Base-by-base conservation (phyloP, 1,284 basidiomycete species). In the Apiotrichum domesticum region DNA sequence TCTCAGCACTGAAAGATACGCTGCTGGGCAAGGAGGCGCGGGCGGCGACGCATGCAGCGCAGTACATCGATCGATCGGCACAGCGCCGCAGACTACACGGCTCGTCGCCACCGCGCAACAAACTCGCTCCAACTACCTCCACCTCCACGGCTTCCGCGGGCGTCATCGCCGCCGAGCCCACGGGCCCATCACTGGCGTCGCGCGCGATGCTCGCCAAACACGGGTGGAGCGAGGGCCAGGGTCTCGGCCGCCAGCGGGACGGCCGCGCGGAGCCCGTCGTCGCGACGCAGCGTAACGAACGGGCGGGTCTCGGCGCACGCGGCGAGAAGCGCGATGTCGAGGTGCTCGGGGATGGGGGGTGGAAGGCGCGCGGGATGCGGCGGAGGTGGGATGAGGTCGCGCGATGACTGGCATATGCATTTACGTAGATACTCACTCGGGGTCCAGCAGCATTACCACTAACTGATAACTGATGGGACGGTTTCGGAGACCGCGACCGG, bases 61-160 rank as follows among this genome's bases (percentile, higher is more conserved):
- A 32, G 41, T 65, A 52, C 61, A 67, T 64, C 35, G 73, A 75
- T 54, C 58, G 73, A 37, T 72, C 73, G 49, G 73, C 73, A 3
- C 69, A 73, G 63, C 55, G 73, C 10, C 55, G 73, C 4, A 51
- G 57, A 15, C 54, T 67, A 53, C 59, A 69, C 58, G 63, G 61
- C 7, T 59, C 61, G 10, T 61, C 60, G 5, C 63, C 60, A 8
- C 37, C 37, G 8, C 7, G 37, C 8, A 8, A 7, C 37, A 8
- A 7, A 7, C 7, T 13, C 8, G 8, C 37, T 13, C 37, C 37
- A 13, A 13, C 13, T 13, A 7, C 8, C 13, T 7, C 37, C 8
- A 39, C 37, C 7, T 8, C 8, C 37, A 39, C 37, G 13, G 37
- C 21, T 21, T 21, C 21, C 21, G 21, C 21, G 21, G 21, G 21